These are phyloP conservation scores for Hymenoscyphus infarciens DNA, from an alignment of 2,329 filamentous ascomycete genomes.

Conservation along the genomic window DNA sequence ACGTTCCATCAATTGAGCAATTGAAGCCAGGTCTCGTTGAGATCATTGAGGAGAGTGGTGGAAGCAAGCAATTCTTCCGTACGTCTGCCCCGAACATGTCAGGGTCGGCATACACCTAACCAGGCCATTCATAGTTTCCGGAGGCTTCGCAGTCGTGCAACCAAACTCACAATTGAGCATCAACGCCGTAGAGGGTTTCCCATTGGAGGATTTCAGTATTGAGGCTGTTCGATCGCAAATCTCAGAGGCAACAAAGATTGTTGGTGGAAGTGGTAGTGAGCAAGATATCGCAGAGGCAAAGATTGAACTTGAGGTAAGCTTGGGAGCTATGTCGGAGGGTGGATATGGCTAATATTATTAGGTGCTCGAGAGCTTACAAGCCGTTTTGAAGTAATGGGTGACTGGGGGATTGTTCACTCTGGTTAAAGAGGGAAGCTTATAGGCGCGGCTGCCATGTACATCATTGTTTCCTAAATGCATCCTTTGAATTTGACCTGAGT, in stretches of 20 bases:
- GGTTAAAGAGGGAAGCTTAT: conserved; percentile 16
- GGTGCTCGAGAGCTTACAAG: conserved; percentile 82
- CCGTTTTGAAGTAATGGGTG: conserved; percentile 67
- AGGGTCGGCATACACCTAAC: neutral
- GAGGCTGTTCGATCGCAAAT: conserved; percentile 89
- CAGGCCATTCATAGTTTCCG: conserved; percentile 63
- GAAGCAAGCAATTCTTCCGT: conserved; percentile 97
- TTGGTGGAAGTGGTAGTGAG: conserved; percentile 85
- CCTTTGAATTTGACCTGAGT: conserved; percentile 17
- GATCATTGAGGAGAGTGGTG: conserved; percentile 87
- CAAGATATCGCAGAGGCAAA: conserved; percentile 98
- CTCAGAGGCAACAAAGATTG: conserved; percentile 93
- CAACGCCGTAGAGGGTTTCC: conserved; percentile 94
- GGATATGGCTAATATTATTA: conserved; percentile 42
- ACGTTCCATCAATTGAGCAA: conserved; percentile 98
- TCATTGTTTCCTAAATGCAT: conserved; percentile 34
- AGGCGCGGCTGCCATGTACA: conserved; percentile 34
- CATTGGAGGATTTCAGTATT: conserved; percentile 92
- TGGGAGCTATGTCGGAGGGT: neutral
- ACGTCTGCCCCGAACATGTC: conserved; percentile 44
- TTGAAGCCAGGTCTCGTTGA: conserved; percentile 95
- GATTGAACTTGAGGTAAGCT: conserved; percentile 90
- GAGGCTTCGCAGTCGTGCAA: conserved; percentile 95
- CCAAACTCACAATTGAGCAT: conserved; percentile 93
- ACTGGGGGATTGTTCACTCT: conserved; percentile 1